Percentiles rank a stretch among this genome's conserved stretches.
phyloP scores from a whole-genome alignment of 2,329 filamentous ascomycete species.

The Achaetomium macrosporum region DNA sequence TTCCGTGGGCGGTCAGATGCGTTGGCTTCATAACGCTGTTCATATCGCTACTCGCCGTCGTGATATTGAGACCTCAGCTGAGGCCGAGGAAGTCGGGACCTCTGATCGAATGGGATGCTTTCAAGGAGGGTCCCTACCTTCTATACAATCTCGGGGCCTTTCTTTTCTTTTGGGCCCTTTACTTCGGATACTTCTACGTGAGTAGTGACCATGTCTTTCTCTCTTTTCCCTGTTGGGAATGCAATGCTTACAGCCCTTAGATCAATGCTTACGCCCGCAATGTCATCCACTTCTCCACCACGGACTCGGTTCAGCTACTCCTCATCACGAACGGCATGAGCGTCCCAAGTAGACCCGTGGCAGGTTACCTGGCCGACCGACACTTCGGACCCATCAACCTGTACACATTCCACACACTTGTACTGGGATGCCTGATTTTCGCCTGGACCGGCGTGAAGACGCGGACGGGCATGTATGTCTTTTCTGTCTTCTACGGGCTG shows the following conservation, averaged over 20 bases:
- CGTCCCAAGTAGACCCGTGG: constrained; percentile 49
- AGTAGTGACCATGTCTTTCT: constrained; percentile 19
- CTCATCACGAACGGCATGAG: constrained; percentile 55
- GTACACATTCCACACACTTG: constrained; percentile 45
- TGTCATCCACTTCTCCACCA: constrained; percentile 41
- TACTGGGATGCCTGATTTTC: constrained; percentile 43
- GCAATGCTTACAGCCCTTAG: constrained; percentile 24
- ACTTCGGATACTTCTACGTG: constrained; percentile 47
- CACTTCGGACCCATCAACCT: constrained; percentile 50
- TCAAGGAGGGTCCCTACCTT: constrained; percentile 43
- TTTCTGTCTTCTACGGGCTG: constrained; percentile 41
- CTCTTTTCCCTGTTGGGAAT: not conserved
- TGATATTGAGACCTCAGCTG: constrained; percentile 41
- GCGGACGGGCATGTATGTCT: constrained; percentile 27
- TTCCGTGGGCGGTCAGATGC: constrained; percentile 58
- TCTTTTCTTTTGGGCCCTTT: constrained; percentile 45
- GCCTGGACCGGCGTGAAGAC: constrained; percentile 49
- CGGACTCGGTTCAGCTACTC: constrained; percentile 51
- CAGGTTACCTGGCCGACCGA: constrained; percentile 49
- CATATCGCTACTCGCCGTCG: constrained; percentile 35
- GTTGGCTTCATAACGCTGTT: constrained; percentile 55
- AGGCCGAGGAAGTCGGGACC: constrained; percentile 41
- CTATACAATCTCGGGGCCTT: constrained; percentile 36
- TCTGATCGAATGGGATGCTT: constrained; percentile 45
- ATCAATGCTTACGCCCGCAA: constrained; percentile 41